These are phyloP conservation scores for Phylloporus sp. DNA, from an alignment of 768 basidiomycete genomes.

Conservation along the genomic window DNA sequence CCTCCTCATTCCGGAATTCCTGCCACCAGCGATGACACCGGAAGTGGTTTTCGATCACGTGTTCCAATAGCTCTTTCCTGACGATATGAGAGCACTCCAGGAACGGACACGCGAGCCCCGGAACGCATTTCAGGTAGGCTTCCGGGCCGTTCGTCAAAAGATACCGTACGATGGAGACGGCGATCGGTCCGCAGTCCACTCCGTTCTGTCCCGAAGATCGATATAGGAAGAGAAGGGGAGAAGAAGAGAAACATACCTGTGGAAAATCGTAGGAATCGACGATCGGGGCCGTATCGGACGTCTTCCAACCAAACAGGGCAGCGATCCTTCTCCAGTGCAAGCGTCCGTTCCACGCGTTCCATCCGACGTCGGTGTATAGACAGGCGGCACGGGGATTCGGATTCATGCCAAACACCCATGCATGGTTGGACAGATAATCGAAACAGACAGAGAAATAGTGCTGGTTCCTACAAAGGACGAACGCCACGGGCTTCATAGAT, in stretches of 20 bases:
- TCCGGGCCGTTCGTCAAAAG: not conserved
- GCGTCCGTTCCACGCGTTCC: not conserved
- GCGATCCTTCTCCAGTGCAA: not conserved
- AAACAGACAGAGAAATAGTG: constrained; percentile 9
- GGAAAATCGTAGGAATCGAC: not conserved
- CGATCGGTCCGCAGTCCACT: constrained; percentile 4
- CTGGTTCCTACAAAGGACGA: not conserved
- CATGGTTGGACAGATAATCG: constrained; percentile 2
- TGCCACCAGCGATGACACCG: not conserved
- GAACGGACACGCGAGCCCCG: not conserved
- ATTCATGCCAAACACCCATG: not conserved
- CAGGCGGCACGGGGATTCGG: not conserved
- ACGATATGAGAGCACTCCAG: not conserved
- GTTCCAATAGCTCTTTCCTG: not conserved
- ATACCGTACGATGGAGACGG: not conserved
- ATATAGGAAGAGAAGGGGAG: not conserved
- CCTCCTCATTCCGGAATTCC: not conserved
- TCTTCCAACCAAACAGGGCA: not conserved
- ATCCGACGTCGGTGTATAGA: not conserved
- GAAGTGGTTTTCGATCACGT: not conserved
- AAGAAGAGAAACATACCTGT: not conserved
- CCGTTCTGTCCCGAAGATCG: constrained; percentile 3
- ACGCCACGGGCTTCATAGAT: not conserved
- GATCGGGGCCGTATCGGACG: not conserved
- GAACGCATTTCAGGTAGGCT: not conserved